These are phyloP conservation scores for Guadua angustifolia DNA, from an alignment of 176 grass and related monocot species.

Conservation along the genomic window DNA sequence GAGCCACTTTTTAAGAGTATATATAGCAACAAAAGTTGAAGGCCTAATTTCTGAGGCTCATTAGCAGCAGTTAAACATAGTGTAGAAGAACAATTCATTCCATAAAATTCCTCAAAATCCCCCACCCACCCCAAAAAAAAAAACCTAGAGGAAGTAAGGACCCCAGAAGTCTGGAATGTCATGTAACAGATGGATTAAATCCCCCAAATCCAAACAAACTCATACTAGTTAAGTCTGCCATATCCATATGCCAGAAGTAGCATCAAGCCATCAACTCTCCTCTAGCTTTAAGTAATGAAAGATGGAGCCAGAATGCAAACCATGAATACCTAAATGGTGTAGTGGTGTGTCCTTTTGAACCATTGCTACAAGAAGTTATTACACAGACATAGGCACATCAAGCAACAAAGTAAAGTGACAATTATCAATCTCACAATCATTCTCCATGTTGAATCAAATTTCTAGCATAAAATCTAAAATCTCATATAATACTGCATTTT, in stretches of 20 bases:
- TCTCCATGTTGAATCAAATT: slow-evolving; percentile 18
- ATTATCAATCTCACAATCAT: slow-evolving; percentile 2
- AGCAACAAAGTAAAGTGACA: slow-evolving; percentile 22
- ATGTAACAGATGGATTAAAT: slow-evolving; percentile 30
- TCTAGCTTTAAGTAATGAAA: slow-evolving; percentile 18
- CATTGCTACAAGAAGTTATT: background rate
- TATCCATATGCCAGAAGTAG: background rate
- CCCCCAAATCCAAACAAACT: slow-evolving; percentile 20
- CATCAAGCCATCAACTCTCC: slow-evolving; percentile 4
- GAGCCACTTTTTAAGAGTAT: background rate
- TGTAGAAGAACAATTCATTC: slow-evolving; percentile 28
- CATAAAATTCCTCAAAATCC: background rate
- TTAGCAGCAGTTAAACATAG: slow-evolving; percentile 29
- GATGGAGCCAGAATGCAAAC: slow-evolving; percentile 9
- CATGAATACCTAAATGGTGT: background rate
- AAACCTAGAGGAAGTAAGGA: background rate
- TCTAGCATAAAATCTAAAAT: slow-evolving; percentile 8
- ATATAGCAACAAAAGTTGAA: slow-evolving; percentile 24
- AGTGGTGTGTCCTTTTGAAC: slow-evolving; percentile 29
- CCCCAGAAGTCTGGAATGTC: background rate
- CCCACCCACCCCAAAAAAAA: background rate
- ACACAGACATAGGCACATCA: background rate
- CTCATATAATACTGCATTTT: slow-evolving; percentile 19
- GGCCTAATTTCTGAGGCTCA: background rate
- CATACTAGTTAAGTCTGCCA: background rate